phyloP scores from a whole-genome alignment of 2,329 filamentous ascomycete genomes.

The Coleophoma crateriformis region DNA sequence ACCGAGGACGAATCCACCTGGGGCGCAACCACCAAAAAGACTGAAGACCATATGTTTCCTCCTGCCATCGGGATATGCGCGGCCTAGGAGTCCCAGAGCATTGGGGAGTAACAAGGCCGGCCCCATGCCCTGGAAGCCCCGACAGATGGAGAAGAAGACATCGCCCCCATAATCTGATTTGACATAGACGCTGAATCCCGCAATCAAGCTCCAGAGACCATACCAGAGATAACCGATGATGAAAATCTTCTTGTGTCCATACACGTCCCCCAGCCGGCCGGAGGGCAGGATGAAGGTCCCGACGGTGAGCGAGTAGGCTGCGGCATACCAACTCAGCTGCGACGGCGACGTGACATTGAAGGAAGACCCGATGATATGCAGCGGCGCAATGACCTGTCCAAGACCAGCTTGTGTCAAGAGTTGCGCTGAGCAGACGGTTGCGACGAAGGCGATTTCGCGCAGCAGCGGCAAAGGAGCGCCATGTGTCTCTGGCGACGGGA shows the following conservation, averaged over 20 bases:
- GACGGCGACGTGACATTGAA: conserved; percentile 37
- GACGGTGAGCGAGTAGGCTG: conserved; percentile 47
- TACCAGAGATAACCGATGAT: conserved; percentile 35
- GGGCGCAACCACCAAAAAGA: conserved; percentile 41
- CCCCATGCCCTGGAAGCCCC: conserved; percentile 47
- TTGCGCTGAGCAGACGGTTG: conserved; percentile 39
- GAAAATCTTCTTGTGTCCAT: conserved; percentile 41
- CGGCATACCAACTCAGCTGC: conserved; percentile 48
- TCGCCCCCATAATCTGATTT: conserved; percentile 27
- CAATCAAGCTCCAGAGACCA: conserved; percentile 7
- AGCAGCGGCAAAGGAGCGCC: conserved; percentile 3
- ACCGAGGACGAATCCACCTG: conserved; percentile 36
- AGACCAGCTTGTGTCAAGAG: conserved; percentile 43
- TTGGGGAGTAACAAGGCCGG: conserved; percentile 44
- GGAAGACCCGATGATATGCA: conserved; percentile 41
- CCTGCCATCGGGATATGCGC: conserved; percentile 38
- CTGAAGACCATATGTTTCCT: conserved; percentile 38
- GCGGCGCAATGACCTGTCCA: conserved; percentile 40
- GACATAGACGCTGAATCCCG: conserved; percentile 13
- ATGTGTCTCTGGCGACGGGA: not conserved
- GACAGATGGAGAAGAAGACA: conserved; percentile 37
- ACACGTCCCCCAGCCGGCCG: conserved; percentile 43
- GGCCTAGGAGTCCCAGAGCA: conserved; percentile 40
- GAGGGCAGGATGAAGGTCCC: conserved; percentile 43
- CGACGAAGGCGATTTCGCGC: conserved; percentile 33